phyloP scores from a whole-genome alignment of 2,329 filamentous ascomycete genomes.

The Grosmannia clavigera region DNA sequence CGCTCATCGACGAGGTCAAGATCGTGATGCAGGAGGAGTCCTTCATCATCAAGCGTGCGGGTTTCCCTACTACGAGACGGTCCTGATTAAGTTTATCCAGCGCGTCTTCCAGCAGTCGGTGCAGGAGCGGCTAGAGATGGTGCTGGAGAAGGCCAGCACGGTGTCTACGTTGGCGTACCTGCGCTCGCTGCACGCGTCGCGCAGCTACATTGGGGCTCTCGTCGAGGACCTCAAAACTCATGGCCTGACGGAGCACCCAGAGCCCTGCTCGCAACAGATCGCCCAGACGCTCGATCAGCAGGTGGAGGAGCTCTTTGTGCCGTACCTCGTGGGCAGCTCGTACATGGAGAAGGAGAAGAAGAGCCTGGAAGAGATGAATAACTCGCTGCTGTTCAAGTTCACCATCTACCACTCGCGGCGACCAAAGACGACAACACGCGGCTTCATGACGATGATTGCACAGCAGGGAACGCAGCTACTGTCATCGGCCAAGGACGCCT shows the following conservation, averaged over 20 bases:
- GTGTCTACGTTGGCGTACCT: conserved; percentile 88
- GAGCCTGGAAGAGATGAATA: conserved; percentile 70
- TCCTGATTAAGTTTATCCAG: conserved; percentile 85
- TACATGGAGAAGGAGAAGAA: conserved; percentile 59
- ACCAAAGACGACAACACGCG: conserved; percentile 77
- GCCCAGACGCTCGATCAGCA: conserved; percentile 62
- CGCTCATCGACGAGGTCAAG: conserved; percentile 84
- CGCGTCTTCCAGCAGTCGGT: conserved; percentile 96
- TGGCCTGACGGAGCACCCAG: conserved; percentile 88
- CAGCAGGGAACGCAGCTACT: conserved; percentile 84
- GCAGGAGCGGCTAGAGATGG: conserved; percentile 89
- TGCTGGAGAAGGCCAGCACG: conserved; percentile 84
- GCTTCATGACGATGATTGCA: conserved; percentile 84
- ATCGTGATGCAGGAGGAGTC: conserved; percentile 96
- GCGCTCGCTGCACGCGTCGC: conserved; percentile 78
- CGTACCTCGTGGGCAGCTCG: conserved; percentile 55
- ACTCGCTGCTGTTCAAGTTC: conserved; percentile 89
- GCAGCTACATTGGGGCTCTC: conserved; percentile 74
- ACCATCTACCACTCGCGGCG: conserved; percentile 84
- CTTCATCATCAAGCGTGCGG: conserved; percentile 86
- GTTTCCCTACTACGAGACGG: conserved; percentile 95
- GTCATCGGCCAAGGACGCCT: conserved; percentile 78
- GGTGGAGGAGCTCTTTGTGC: conserved; percentile 65
- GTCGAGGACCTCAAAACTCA: conserved; percentile 92
- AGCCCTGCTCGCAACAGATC: conserved; percentile 77